phyloP scores from a whole-genome alignment of 352 stramenopile genomes.

The Lagenidium giganteum region DNA sequence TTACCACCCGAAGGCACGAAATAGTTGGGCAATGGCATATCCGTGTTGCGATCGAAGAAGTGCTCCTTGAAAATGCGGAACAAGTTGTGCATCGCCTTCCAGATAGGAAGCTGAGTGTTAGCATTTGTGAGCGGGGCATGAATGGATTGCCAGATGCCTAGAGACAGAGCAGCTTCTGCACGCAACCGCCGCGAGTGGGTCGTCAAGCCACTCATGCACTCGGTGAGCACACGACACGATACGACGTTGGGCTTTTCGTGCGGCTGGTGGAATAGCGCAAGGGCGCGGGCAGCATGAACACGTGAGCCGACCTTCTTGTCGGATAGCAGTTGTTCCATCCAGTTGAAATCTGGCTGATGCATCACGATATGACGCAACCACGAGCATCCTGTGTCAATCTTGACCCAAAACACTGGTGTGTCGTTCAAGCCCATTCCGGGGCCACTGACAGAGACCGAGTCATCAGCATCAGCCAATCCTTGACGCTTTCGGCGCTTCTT shows the following conservation, averaged over 20 bases:
- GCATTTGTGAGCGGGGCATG: conserved; percentile 78
- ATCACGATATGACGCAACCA: conserved; percentile 83
- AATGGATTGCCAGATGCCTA: conserved; percentile 84
- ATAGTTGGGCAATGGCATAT: conserved; percentile 87
- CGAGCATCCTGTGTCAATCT: conserved; percentile 72
- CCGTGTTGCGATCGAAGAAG: conserved; percentile 73
- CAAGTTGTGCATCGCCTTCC: conserved; percentile 84
- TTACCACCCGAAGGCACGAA: conserved; percentile 81
- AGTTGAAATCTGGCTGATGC: conserved; percentile 86
- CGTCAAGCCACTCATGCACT: conserved; percentile 82
- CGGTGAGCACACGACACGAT: conserved; percentile 76
- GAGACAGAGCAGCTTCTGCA: conserved; percentile 64
- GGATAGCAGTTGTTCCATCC: conserved; percentile 82
- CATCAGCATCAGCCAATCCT: conserved; percentile 68
- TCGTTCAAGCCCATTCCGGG: conserved; percentile 84
- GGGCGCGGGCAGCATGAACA: conserved; percentile 69
- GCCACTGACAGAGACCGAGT: conserved; percentile 71
- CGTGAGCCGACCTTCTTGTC: conserved; percentile 81
- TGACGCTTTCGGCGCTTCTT: conserved; percentile 85
- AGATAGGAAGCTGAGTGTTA: conserved; percentile 75
- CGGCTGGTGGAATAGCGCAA: conserved; percentile 72
- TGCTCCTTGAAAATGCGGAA: conserved; percentile 88
- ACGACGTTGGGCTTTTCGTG: conserved; percentile 87
- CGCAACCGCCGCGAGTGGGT: conserved; percentile 74
- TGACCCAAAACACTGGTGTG: conserved; percentile 84